Evolutionary conservation across 192 early-diverging fungal genomes (phyloP).

Genomic region (Podila horticola): DNA sequence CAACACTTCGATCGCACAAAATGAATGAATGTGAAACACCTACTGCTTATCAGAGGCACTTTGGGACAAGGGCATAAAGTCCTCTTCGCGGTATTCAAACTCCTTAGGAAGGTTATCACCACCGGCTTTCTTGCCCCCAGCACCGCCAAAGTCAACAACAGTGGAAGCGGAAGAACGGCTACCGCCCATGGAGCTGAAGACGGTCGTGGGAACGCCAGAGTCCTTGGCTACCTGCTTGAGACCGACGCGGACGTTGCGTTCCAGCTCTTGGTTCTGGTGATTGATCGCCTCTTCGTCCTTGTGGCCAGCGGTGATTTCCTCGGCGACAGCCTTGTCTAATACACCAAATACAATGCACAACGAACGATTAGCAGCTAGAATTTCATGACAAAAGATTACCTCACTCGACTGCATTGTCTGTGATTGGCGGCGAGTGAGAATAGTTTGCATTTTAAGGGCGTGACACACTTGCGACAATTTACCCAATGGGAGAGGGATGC

Average conservation of each 20-base stretch:
- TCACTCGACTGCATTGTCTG: too few species aligned
- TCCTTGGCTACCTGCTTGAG: not conserved
- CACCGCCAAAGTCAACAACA: conserved; percentile 6
- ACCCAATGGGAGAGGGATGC: conserved; percentile 16
- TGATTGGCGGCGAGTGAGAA: too few species aligned
- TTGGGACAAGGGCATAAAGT: conserved; percentile 8
- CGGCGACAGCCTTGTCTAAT: conserved; percentile 13
- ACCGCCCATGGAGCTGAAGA: conserved; percentile 31
- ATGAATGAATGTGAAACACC: not conserved
- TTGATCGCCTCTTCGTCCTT: conserved; percentile 14
- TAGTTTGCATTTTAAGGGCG: too few species aligned
- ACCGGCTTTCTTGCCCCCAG: not conserved
- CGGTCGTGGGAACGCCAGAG: not conserved
- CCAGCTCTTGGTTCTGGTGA: not conserved
- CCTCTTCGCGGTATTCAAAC: conserved; percentile 28
- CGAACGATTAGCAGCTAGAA: not conserved
- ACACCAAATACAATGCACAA: not conserved
- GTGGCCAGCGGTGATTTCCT: conserved; percentile 1
- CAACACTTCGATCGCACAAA: too few species aligned
- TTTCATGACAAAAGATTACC: too few species aligned
- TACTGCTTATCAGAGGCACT: conserved; percentile 4
- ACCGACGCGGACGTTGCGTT: conserved; percentile 16
- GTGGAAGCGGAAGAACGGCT: conserved; percentile 12
- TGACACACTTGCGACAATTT: not conserved
- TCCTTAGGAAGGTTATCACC: conserved; percentile 1